Conservation (phyloP, 1,284 basidiomycete genomes). For the Vanrija sp. region DNA sequence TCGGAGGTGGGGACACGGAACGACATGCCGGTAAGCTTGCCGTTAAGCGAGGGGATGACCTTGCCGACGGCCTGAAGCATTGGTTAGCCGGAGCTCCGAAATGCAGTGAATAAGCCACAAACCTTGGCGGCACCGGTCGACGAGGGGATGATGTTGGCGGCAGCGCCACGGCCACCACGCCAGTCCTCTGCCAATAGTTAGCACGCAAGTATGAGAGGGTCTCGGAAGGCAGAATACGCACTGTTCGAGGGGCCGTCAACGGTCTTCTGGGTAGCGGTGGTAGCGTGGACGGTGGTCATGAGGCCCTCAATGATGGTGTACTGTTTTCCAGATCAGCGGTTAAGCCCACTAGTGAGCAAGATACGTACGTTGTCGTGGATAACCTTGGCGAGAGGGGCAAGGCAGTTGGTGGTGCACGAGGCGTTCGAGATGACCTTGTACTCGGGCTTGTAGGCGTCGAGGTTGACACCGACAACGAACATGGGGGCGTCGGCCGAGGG, state of each 20-base stretch:
- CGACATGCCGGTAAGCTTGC: slow-evolving; percentile 90
- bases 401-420: slow-evolving; percentile 99
- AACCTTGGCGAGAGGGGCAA: slow-evolving; percentile 97
- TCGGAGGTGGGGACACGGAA: slow-evolving; percentile 98
- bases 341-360: slow-evolving; percentile 5
- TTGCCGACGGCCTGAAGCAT: slow-evolving; percentile 77
- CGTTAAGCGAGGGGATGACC: slow-evolving; percentile 95
- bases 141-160: slow-evolving; percentile 99
- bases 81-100: slow-evolving; percentile 1
- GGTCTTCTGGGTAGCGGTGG: slow-evolving; percentile 98
- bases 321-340: not conserved
- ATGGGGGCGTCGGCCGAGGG: slow-evolving; percentile 98
- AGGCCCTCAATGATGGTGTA: slow-evolving; percentile 78
- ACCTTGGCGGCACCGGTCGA: slow-evolving; percentile 97
- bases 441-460: slow-evolving; percentile 87
- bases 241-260: slow-evolving; percentile 91
- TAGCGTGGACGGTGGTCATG: slow-evolving; percentile 98
- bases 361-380: slow-evolving; percentile 71
- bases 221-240: slow-evolving; percentile 31
- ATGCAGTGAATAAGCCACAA: slow-evolving; percentile 4
- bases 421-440: slow-evolving; percentile 96
- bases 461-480: slow-evolving; percentile 95
- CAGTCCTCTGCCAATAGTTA: slow-evolving; percentile 51
- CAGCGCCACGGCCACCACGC: slow-evolving; percentile 89
- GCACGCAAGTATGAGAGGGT: not conserved